Evolutionary conservation across 2,329 filamentous ascomycete genomes (phyloP).

Genomic region (Pestalotiopsis sp.): DNA sequence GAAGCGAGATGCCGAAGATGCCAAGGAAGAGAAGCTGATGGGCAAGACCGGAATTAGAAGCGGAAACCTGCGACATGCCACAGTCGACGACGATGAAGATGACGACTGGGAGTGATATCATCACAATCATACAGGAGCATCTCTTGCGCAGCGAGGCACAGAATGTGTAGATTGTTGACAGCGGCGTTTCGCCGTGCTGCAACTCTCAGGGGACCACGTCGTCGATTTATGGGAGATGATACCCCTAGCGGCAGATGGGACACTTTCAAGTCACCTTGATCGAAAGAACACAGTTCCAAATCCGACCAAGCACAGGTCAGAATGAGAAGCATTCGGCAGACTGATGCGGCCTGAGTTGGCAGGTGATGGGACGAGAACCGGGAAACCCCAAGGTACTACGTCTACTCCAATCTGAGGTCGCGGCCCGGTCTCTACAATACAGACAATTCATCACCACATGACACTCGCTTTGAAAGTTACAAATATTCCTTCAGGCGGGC

Average conservation of each 20-base stretch:
- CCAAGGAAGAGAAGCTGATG: slow-evolving; percentile 58
- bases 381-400: not conserved
- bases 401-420: not conserved
- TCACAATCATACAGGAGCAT: not conserved
- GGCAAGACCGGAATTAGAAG: slow-evolving; percentile 52
- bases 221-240: no score
- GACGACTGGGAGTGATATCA: slow-evolving; percentile 54
- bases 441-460: not conserved
- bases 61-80: slow-evolving; percentile 50
- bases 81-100: slow-evolving; percentile 57
- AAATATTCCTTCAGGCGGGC: not conserved
- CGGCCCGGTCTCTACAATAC: not conserved
- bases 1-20: slow-evolving; percentile 62
- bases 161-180: not conserved
- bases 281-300: not conserved
- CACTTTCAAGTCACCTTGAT: not conserved
- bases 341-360: not conserved
- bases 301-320: not conserved
- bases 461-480: not conserved
- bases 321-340: not conserved
- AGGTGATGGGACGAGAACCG: not conserved
- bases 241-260: no score
- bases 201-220: no score
- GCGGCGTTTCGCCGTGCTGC: no score
- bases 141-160: not conserved